Conservation (phyloP, 2,329 filamentous ascomycete species). For the Aspergillus versicolor region DNA sequence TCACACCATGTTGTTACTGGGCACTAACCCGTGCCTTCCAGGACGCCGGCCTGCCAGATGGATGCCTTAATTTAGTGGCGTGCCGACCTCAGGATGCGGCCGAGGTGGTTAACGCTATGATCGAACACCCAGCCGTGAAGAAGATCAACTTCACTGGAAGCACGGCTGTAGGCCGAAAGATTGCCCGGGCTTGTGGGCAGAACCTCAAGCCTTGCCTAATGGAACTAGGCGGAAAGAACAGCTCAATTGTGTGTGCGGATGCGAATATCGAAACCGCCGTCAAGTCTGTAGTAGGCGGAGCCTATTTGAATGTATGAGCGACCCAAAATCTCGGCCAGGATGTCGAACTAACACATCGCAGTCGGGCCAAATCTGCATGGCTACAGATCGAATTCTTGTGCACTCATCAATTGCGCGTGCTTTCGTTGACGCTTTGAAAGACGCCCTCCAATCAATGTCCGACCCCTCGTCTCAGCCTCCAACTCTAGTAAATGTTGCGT, state of each 20-base stretch:
- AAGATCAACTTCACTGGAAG: slow-evolving; percentile 50
- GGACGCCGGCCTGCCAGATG: slow-evolving; percentile 45
- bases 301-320: slow-evolving; percentile 32
- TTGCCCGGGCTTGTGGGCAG: slow-evolving; percentile 38
- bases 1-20: slow-evolving; percentile 45
- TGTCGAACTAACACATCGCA: slow-evolving; percentile 15
- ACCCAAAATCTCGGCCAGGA: too few relatives aligned
- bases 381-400: slow-evolving; percentile 70
- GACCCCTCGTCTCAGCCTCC: slow-evolving; percentile 35
- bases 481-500: slow-evolving; percentile 45
- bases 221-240: slow-evolving; percentile 80
- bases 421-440: slow-evolving; percentile 53
- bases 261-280: slow-evolving; percentile 68
- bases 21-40: slow-evolving; percentile 36
- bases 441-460: slow-evolving; percentile 36
- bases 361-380: slow-evolving; percentile 79
- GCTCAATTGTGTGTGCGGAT: slow-evolving; percentile 74
- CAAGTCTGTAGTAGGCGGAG: slow-evolving; percentile 31
- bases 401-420: slow-evolving; percentile 52
- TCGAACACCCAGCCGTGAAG: slow-evolving; percentile 36
- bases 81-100: slow-evolving; percentile 34
- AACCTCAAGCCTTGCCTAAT: slow-evolving; percentile 61
- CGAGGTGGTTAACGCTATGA: slow-evolving; percentile 36
- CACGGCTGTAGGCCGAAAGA: slow-evolving; percentile 43
- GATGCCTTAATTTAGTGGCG: slow-evolving; percentile 42